Conservation (phyloP, 345 rosid genomes). For the Syzygium jambos region DNA sequence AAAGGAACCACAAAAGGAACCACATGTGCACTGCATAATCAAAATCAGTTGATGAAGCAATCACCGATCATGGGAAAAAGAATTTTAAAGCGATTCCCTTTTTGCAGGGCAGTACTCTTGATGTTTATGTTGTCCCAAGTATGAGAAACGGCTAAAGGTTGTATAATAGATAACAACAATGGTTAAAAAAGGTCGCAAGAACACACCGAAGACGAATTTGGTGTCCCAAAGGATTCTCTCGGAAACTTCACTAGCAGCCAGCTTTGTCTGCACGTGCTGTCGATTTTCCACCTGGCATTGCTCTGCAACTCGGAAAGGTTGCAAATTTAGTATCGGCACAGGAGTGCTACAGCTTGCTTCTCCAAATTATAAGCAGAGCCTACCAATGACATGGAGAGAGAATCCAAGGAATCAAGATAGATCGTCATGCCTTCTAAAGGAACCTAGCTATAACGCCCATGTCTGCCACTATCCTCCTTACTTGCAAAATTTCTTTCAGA, state of each 20-base stretch:
- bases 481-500: not conserved
- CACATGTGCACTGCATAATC: not conserved
- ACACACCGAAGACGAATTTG: not conserved
- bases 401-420: not conserved
- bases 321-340: not conserved
- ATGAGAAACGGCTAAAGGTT: not conserved
- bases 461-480: not conserved
- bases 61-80: not conserved
- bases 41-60: not conserved
- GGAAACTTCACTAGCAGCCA: not conserved
- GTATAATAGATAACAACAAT: not conserved
- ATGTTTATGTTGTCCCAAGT: not conserved
- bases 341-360: not conserved
- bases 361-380: not conserved
- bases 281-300: not conserved
- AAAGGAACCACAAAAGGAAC: not conserved
- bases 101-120: not conserved
- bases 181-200: not conserved
- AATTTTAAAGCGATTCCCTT: not conserved
- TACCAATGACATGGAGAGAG: not conserved
- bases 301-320: not conserved
- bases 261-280: not conserved
- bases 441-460: not conserved
- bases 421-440: not conserved
- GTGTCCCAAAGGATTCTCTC: not conserved